These are phyloP conservation scores for Suillus weaverae DNA, from an alignment of 768 basidiomycete genomes.

Conservation along the genomic window DNA sequence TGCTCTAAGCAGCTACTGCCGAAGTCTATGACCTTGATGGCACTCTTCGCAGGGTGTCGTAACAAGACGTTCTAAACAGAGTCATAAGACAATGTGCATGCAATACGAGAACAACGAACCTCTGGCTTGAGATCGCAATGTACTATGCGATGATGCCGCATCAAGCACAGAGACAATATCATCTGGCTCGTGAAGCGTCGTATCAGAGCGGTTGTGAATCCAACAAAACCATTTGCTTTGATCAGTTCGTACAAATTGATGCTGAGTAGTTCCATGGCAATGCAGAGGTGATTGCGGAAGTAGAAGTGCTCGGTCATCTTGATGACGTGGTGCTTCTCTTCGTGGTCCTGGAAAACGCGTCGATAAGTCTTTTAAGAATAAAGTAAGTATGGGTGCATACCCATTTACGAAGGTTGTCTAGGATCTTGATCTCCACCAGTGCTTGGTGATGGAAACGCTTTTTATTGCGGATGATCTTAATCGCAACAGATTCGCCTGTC, in stretches of 20 bases:
- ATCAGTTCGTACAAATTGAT: constrained; percentile 99
- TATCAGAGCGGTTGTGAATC: constrained; percentile 95
- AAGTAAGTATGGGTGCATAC: constrained; percentile 42
- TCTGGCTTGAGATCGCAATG: constrained; percentile 99
- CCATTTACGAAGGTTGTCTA: constrained; percentile 97
- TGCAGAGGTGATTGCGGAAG: constrained; percentile 96
- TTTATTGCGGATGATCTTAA: constrained; percentile 99
- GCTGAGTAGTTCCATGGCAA: constrained; percentile 96
- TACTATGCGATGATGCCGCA: constrained; percentile 96
- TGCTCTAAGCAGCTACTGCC: constrained; percentile 98
- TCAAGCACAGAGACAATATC: constrained; percentile 85
- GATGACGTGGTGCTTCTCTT: constrained; percentile 96
- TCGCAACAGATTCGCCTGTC: constrained; percentile 93
- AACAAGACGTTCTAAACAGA: constrained; percentile 81
- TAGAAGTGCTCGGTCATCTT: constrained; percentile 99
- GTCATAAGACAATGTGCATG: not conserved
- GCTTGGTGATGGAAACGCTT: constrained; percentile 99
- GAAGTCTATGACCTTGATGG: constrained; percentile 98
- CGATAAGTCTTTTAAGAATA: not conserved
- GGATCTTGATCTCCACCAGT: constrained; percentile 97
- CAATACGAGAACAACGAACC: constrained; percentile 44
- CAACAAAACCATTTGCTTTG: constrained; percentile 97
- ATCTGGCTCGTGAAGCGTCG: constrained; percentile 97
- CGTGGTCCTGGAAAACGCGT: constrained; percentile 66
- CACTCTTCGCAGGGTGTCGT: constrained; percentile 93